phyloP scores from a whole-genome alignment of 805 yeast species.

The Spathaspora boniae region DNA sequence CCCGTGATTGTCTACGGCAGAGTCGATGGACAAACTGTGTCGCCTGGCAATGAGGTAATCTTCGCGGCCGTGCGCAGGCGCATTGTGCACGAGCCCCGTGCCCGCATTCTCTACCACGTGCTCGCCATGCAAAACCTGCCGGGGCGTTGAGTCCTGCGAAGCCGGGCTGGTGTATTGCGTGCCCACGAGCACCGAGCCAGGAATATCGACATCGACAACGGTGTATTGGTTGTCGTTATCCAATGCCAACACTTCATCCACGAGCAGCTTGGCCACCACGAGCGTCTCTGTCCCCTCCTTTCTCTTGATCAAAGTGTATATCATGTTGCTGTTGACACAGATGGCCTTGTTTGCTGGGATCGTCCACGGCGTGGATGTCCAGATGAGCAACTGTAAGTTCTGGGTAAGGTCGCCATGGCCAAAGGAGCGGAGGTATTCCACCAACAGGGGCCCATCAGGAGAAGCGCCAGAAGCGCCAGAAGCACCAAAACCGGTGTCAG shows the following conservation, averaged over 20 bases:
- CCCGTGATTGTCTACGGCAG: constrained; percentile 81
- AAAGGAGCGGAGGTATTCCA: background rate
- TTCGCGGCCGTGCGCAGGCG: constrained; percentile 97
- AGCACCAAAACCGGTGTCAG: no score
- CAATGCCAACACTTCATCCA: constrained; percentile 31
- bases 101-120: constrained; percentile 84
- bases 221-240: constrained; percentile 17
- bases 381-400: constrained; percentile 48
- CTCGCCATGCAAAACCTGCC: constrained; percentile 71
- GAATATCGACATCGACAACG: constrained; percentile 9
- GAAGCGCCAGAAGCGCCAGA: no score
- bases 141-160: constrained; percentile 13
- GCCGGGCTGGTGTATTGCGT: constrained; percentile 36
- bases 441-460: no score
- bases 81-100: constrained; percentile 94
- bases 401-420: background rate
- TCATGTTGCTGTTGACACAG: constrained; percentile 57
- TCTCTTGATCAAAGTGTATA: constrained; percentile 48
- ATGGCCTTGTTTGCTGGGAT: constrained; percentile 83
- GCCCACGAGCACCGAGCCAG: constrained; percentile 24
- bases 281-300: constrained; percentile 37
- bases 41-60: constrained; percentile 72
- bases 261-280: constrained; percentile 55
- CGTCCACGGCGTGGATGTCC: constrained; percentile 99
- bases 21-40: constrained; percentile 54